Evolutionary conservation across 2,329 filamentous ascomycete genomes (phyloP).

Genomic region (Ambrosiella cleistominuta): DNA sequence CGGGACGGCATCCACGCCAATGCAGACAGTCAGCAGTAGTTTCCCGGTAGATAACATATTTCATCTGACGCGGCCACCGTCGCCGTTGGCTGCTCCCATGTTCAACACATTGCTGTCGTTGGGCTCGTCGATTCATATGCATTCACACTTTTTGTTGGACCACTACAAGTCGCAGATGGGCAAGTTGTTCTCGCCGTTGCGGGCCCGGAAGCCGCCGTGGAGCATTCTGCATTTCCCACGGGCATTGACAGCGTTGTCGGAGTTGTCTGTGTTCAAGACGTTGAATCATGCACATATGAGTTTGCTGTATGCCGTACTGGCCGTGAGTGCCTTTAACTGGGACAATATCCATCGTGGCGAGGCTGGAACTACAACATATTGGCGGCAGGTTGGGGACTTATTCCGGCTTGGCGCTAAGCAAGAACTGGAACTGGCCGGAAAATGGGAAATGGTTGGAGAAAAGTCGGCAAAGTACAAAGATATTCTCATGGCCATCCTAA

Average conservation of each 20-base stretch:
- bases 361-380: constrained; percentile 6
- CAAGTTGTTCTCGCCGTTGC: constrained; percentile 21
- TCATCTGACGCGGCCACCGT: not conserved
- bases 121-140: not conserved
- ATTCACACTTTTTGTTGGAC: constrained; percentile 19
- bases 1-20: not conserved
- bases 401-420: constrained; percentile 18
- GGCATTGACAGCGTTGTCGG: constrained; percentile 21
- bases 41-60: not conserved
- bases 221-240: constrained; percentile 24
- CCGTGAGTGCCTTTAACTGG: constrained; percentile 24
- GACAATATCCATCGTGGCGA: constrained; percentile 17
- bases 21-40: not conserved
- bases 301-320: constrained; percentile 22
- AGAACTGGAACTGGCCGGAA: constrained; percentile 18
- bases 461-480: constrained; percentile 25
- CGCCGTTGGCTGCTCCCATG: not conserved
- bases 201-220: constrained; percentile 24
- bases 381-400: constrained; percentile 18
- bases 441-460: constrained; percentile 19
- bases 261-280: constrained; percentile 20
- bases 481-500: constrained; percentile 24
- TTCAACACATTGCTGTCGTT: not conserved
- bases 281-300: constrained; percentile 21
- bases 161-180: constrained; percentile 23